Conservation (phyloP, 495 filamentous ascomycete species). For the Podospora fimiseda region DNA sequence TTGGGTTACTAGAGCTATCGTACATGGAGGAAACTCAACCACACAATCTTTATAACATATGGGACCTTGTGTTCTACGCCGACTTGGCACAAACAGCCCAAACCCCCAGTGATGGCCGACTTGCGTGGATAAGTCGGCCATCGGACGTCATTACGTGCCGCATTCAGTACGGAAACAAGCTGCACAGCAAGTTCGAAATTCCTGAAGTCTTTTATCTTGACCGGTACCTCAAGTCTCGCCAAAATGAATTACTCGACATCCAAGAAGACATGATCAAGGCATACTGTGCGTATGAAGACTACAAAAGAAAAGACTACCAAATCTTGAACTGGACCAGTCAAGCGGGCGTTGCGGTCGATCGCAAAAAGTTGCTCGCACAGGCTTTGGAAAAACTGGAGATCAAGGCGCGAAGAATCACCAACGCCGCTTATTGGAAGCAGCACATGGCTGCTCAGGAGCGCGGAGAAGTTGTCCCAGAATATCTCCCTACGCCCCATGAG, state of each 20-base stretch:
- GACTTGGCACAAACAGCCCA: slow-evolving; percentile 23
- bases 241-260: slow-evolving; percentile 41
- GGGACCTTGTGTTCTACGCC: slow-evolving; percentile 63
- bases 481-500: too few relatives aligned
- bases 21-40: slow-evolving; percentile 20
- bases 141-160: slow-evolving; percentile 65
- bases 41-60: slow-evolving; percentile 61
- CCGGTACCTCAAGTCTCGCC: slow-evolving; percentile 60
- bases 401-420: slow-evolving; percentile 14
- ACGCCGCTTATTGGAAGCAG: slow-evolving; percentile 25
- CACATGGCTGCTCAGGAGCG: slow-evolving; percentile 46
- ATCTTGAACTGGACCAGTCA: too few relatives aligned
- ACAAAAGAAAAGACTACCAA: too few relatives aligned
- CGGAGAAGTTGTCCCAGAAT: too few relatives aligned
- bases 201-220: slow-evolving; percentile 71
- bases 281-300: too few relatives aligned
- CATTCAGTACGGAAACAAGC: slow-evolving; percentile 39
- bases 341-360: too few relatives aligned
- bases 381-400: too few relatives aligned
- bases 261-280: slow-evolving; percentile 30
- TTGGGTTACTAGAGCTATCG: slow-evolving; percentile 36
- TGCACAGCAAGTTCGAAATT: slow-evolving; percentile 51
- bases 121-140: slow-evolving; percentile 46
- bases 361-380: too few relatives aligned
- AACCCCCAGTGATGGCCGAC: slow-evolving; percentile 36